Conservation (phyloP, 2,329 filamentous ascomycete genomes). For the Verticillium klebahnii region DNA sequence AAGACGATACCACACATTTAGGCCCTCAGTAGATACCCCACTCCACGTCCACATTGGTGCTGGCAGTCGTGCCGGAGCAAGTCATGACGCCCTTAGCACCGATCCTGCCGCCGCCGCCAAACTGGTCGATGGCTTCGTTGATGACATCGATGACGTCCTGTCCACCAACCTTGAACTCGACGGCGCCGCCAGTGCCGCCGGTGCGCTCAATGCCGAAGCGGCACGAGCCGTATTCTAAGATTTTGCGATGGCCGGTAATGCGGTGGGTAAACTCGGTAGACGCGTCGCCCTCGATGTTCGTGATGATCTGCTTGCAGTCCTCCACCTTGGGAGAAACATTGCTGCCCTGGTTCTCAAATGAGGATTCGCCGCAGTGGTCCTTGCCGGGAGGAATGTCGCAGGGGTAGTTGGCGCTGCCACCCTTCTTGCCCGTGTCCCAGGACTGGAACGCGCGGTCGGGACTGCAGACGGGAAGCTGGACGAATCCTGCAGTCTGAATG, state of each 20-base stretch:
- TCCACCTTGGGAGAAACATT: constrained; percentile 24
- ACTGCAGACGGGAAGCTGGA: constrained; percentile 32
- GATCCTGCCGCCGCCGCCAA: constrained; percentile 22
- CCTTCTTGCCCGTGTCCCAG: constrained; percentile 21
- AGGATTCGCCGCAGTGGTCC: constrained; percentile 22
- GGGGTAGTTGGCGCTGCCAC: constrained; percentile 22
- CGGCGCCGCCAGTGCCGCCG: too few species aligned
- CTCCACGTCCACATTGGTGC: not conserved
- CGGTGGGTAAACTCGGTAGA: constrained; percentile 9
- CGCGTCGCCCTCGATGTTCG: constrained; percentile 19
- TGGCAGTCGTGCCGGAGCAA: constrained; percentile 18
- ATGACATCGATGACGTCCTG: too few species aligned
- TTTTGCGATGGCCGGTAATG: constrained; percentile 17
- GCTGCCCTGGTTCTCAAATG: constrained; percentile 27
- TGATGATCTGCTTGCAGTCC: constrained; percentile 29
- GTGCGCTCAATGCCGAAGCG: too few species aligned
- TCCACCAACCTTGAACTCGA: too few species aligned
- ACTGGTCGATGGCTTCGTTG: constrained; percentile 21
- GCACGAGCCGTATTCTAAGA: constrained; percentile 24
- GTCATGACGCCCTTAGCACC: constrained; percentile 28
- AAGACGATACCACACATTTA: too few species aligned
- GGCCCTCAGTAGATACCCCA: constrained; percentile 4
- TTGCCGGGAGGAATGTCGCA: constrained; percentile 22
- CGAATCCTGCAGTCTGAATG: constrained; percentile 28
- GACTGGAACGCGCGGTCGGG: constrained; percentile 23